Conservation (phyloP, 805 yeast genomes). For the Candida sanyiensis region DNA sequence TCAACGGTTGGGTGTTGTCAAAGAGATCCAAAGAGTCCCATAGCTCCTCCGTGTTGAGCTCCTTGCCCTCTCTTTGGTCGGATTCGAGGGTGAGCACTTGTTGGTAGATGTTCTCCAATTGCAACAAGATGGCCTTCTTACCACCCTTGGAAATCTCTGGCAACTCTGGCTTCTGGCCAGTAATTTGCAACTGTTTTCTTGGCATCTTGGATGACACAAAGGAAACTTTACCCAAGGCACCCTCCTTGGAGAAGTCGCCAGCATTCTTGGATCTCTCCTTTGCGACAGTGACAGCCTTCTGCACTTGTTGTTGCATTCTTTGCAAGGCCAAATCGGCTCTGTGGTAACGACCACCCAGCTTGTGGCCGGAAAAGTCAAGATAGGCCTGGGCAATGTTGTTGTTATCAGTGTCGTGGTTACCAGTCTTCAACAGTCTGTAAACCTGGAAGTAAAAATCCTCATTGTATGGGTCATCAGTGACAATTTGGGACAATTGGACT, state of each 20-base stretch:
- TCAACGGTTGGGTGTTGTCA: conserved; percentile 47
- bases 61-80: conserved; percentile 50
- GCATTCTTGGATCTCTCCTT: conserved; percentile 73
- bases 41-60: conserved; percentile 42
- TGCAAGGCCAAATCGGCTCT: conserved; percentile 88
- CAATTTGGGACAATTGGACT: conserved; percentile 90
- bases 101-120: conserved; percentile 74
- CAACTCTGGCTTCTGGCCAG: conserved; percentile 43
- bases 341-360: conserved; percentile 78
- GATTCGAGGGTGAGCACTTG: conserved; percentile 78
- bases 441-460: conserved; percentile 97
- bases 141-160: conserved; percentile 26
- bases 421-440: conserved; percentile 64
- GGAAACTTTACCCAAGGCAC: conserved; percentile 85
- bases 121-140: conserved; percentile 52
- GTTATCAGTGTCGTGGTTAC: conserved; percentile 43
- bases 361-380: conserved; percentile 84
- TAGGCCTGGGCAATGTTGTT: conserved; percentile 90
- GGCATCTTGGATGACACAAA: conserved; percentile 79
- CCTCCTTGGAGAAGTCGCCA: conserved; percentile 58
- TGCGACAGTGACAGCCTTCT: conserved; percentile 92
- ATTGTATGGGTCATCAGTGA: conserved; percentile 93
- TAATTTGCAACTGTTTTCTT: conserved; percentile 72
- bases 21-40: conserved; percentile 78
- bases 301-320: conserved; percentile 97